Conservation (phyloP, 2,329 filamentous ascomycete species). For the Gaeumannomyces sp. region DNA sequence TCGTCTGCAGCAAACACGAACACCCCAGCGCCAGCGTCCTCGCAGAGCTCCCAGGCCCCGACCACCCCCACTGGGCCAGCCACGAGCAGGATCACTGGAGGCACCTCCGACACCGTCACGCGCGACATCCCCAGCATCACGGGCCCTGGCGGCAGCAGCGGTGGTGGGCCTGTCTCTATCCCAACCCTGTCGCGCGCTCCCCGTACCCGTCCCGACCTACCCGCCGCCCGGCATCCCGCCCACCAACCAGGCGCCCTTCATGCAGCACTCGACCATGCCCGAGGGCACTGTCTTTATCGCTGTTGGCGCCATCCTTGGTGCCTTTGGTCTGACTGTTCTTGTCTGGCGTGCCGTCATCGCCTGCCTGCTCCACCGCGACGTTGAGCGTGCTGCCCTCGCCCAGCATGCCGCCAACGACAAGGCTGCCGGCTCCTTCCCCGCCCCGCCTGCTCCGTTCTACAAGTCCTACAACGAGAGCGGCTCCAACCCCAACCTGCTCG, state of each 20-base stretch:
- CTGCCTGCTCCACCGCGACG: slow-evolving; percentile 86
- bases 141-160: slow-evolving; percentile 12
- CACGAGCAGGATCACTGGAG: not conserved
- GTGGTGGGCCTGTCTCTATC: slow-evolving; percentile 20
- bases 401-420: slow-evolving; percentile 67
- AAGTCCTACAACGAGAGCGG: slow-evolving; percentile 53
- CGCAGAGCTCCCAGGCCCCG: slow-evolving; percentile 12
- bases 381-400: slow-evolving; percentile 75
- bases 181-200: slow-evolving; percentile 35
- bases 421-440: slow-evolving; percentile 48
- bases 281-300: slow-evolving; percentile 96
- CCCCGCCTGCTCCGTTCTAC: slow-evolving; percentile 54
- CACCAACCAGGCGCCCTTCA: slow-evolving; percentile 79
- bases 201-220: slow-evolving; percentile 44
- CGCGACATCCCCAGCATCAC: slow-evolving; percentile 18
- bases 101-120: not conserved
- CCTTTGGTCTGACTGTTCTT: slow-evolving; percentile 74
- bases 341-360: slow-evolving; percentile 84
- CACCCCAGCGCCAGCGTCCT: slow-evolving; percentile 7
- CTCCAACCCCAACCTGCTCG: slow-evolving; percentile 46
- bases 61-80: slow-evolving; percentile 9
- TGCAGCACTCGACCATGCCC: slow-evolving; percentile 78
- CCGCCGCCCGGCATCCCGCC: slow-evolving; percentile 74
- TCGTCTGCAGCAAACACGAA: slow-evolving; percentile 7
- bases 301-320: slow-evolving; percentile 81